These are phyloP conservation scores for Ophiostoma novo-ulmi DNA, from an alignment of 2,329 filamentous ascomycete genomes.

Conservation along the genomic window DNA sequence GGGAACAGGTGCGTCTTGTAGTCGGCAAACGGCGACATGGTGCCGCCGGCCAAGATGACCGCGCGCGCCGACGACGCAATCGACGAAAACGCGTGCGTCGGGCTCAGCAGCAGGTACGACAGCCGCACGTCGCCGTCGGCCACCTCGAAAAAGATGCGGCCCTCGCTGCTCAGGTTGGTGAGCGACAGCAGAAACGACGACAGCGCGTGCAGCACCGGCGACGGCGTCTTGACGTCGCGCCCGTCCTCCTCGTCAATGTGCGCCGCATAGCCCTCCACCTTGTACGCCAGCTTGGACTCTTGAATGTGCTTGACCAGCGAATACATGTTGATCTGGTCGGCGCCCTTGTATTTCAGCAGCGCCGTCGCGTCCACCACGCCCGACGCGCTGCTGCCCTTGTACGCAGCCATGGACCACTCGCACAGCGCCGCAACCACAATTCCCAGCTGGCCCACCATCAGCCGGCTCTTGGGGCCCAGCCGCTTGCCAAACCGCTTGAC, in stretches of 20 bases:
- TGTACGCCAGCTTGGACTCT: constrained; percentile 86
- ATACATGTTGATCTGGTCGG: constrained; percentile 92
- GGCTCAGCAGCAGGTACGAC: constrained; percentile 84
- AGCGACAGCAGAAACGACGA: constrained; percentile 68
- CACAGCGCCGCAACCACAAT: constrained; percentile 75
- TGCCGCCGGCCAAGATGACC: constrained; percentile 87
- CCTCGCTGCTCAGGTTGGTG: constrained; percentile 75
- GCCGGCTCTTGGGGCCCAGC: constrained; percentile 83
- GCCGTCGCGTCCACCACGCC: constrained; percentile 65
- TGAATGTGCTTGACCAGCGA: constrained; percentile 83
- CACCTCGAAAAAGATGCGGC: constrained; percentile 60
- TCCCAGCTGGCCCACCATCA: constrained; percentile 83
- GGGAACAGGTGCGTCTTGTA: constrained; percentile 84
- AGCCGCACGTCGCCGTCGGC: constrained; percentile 51
- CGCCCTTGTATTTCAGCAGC: constrained; percentile 74
- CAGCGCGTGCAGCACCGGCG: constrained; percentile 51
- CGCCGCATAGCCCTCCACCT: constrained; percentile 82
- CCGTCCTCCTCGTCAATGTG: constrained; percentile 44
- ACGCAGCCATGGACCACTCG: constrained; percentile 57
- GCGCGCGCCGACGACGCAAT: constrained; percentile 79
- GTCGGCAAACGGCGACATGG: constrained; percentile 95
- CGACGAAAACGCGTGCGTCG: constrained; percentile 83
- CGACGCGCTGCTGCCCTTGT: neutral
- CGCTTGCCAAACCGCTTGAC: constrained; percentile 82
- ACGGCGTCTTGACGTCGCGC: constrained; percentile 25